Evolutionary conservation across 805 yeast genomes (phyloP), one percentile per base, ranked within the genome.

Genomic region (Sugiyamaella boreocaroliniensis): DNA sequence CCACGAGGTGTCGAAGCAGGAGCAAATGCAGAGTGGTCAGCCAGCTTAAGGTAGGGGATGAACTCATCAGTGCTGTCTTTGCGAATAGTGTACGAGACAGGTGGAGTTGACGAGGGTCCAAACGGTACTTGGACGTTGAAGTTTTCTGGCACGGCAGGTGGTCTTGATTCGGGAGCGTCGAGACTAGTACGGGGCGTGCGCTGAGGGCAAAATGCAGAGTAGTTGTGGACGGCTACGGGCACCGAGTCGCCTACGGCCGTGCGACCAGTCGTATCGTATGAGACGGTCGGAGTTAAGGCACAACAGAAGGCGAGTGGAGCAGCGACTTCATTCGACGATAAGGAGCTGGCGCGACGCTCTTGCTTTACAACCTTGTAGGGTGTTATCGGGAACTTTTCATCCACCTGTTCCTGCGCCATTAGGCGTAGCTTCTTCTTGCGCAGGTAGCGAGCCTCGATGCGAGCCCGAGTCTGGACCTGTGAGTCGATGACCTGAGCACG

Each of bases 341-440:
- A 10, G n/a, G 37, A 32, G 37, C n/a, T 14, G 2, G 3, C 37
- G n/a, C n/a, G n/a, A 14, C 37, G 37, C 11, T 10, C 26, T 18
- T 29, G 12, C 34, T 48, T 44, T 6, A 65, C 58, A 63, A 50
- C 49, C 47, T 64, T 62, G 56, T 66, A 68, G 22, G 58, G 60
- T 45, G 54, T 55, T 8, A 54, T 54, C 7, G 72, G 72, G 54
- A 68, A 68, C 47, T 64, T 54, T 43, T 61, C 63, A 48, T 68
- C 60, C 42, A 69, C 57, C 42, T 61, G 62, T 8, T 55, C 67
- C 43, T 55, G 47, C 9, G 63, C 56, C 55, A 68, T 58, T 26
- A 68, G 58, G 45, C 64, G 29, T 54, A 64, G 56, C 53, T 50
- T 48, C 52, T 57, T 29, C 60, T 60, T 43, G 50, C 47, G 37